phyloP scores from a whole-genome alignment of 1,139 yeast genomes.

The Hansenula sp. region DNA sequence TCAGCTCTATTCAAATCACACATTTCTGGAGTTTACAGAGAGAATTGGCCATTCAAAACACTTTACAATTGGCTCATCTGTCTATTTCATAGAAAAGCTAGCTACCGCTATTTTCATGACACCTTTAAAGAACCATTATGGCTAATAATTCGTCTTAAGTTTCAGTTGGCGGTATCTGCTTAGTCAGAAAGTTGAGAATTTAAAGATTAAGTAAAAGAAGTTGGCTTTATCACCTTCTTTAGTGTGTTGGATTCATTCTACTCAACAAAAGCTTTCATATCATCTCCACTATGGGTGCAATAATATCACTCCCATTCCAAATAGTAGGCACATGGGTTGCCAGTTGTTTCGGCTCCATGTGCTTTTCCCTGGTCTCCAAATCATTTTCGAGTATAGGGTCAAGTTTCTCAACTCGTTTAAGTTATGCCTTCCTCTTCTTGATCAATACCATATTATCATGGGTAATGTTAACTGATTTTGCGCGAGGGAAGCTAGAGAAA shows the following conservation, averaged over 20 bases:
- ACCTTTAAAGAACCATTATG: too few relatives aligned
- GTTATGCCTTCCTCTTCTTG: constrained; percentile 77
- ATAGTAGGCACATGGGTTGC: constrained; percentile 68
- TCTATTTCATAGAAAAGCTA: too few relatives aligned
- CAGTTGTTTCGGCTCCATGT: constrained; percentile 83
- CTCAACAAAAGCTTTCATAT: background rate
- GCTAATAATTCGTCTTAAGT: too few relatives aligned
- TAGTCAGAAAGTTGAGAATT: too few relatives aligned
- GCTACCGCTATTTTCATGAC: too few relatives aligned
- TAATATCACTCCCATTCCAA: constrained; percentile 58
- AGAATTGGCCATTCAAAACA: too few relatives aligned
- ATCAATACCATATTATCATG: constrained; percentile 83
- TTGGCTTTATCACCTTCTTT: background rate
- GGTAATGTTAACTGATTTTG: constrained; percentile 84
- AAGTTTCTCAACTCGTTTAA: constrained; percentile 73
- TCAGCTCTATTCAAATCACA: too few relatives aligned
- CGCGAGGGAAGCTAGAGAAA: constrained; percentile 69
- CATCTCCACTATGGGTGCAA: constrained; percentile 65
- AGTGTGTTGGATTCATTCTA: background rate
- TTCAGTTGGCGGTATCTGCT: too few relatives aligned
- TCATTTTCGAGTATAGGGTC: constrained; percentile 38
- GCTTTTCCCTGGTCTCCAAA: constrained; percentile 65
- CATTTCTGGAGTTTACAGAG: too few relatives aligned
- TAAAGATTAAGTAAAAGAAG: too few relatives aligned
- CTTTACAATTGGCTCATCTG: too few relatives aligned